Percentiles rank a stretch among this genome's conserved stretches.
Conservation (phyloP, 2,329 filamentous ascomycete species). For the Pseudocercospora macadamiae region DNA sequence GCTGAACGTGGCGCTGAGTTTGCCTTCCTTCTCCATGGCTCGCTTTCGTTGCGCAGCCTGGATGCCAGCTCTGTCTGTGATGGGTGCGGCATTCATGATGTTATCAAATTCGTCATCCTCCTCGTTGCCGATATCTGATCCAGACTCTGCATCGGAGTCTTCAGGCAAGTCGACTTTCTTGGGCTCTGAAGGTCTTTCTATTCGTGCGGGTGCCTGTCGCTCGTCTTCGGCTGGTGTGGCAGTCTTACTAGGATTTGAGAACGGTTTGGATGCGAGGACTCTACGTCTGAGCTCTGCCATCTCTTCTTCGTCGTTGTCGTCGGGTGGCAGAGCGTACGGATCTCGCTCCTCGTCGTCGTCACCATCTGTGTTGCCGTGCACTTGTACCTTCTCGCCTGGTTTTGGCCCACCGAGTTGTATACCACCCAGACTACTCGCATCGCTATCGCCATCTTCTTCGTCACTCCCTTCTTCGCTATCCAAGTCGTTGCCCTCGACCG, state of each 20-base stretch:
- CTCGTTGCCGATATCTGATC: slow-evolving; percentile 64
- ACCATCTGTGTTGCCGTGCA: slow-evolving; percentile 48
- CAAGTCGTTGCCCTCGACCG: slow-evolving; percentile 55
- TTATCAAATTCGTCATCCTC: slow-evolving; percentile 84
- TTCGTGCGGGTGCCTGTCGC: slow-evolving; percentile 64
- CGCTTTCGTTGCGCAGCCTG: slow-evolving; percentile 62
- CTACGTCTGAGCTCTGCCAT: slow-evolving; percentile 91
- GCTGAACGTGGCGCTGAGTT: slow-evolving; percentile 52
- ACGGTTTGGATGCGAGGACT: slow-evolving; percentile 89
- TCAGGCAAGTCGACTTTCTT: slow-evolving; percentile 38
- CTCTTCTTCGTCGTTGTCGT: slow-evolving; percentile 78
- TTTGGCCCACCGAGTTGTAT: slow-evolving; percentile 41
- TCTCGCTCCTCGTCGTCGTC: slow-evolving; percentile 60
- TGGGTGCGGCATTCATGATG: slow-evolving; percentile 87
- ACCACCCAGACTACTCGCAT: slow-evolving; percentile 39
- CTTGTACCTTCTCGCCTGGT: slow-evolving; percentile 56
- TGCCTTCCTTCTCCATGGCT: slow-evolving; percentile 49
- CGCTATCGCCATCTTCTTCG: slow-evolving; percentile 44
- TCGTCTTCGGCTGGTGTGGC: slow-evolving; percentile 45
- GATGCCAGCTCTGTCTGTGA: slow-evolving; percentile 83
- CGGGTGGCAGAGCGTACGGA: slow-evolving; percentile 74
- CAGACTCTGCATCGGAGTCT: slow-evolving; percentile 70
- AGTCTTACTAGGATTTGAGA: slow-evolving; percentile 58
- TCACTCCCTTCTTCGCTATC: slow-evolving; percentile 45
- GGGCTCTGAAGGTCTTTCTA: slow-evolving; percentile 58